Evolutionary conservation across 2,329 filamentous ascomycete genomes (phyloP), one percentile per base, ranked within the genome.

Genomic region (Polychaeton citri): DNA sequence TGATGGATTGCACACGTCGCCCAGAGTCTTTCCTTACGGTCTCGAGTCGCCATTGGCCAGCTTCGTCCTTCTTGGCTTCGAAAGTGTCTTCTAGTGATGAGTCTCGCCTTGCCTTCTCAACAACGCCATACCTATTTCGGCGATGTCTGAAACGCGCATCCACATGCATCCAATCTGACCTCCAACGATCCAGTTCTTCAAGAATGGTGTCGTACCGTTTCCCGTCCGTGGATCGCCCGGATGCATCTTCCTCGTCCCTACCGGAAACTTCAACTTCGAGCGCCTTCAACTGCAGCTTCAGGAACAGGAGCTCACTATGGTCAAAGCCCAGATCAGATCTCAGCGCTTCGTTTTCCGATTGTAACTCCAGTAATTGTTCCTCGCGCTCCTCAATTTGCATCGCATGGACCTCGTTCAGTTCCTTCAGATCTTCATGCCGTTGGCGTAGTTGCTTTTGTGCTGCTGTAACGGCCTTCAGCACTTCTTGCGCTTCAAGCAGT

Each of bases 211-310:
- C 45, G 31, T 43, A 43, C 7, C 35, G 30, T 31, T 37, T 36
- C 15, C 38, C 40, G n/a, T 38, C 36, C n/a, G 15, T 41, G 39
- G 18, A 34, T 35, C 10, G 37, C 43, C 19, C 41, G 38, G 31
- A 39, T 39, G 13, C 37, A 38, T 44, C 43, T 4, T 38, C 38
- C 5, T 41, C 39, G 18, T 46, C 47, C 6, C 24, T 10, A 28
- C 15, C 24, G 24, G 24, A 28, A 28, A 53, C 48, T 32, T 57
- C 53, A 2, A 53, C 43, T 34, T 61, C 57, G 15, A 62, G 35
- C 4, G 52, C 51, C 41, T 57, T 55, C 33, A 62, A 46, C 40
- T 61, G 58, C 20, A 61, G 40, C 44, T 59, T 58, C 30, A 62
- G 41, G 35, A 54, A 60, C 24, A 62, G 47, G 15, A 62, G 45